A percentile compares a stretch with the other conserved stretches of the same genome.
These are phyloP conservation scores for Lentinula detonsa DNA, from an alignment of 768 basidiomycete species.

Conservation along the genomic window DNA sequence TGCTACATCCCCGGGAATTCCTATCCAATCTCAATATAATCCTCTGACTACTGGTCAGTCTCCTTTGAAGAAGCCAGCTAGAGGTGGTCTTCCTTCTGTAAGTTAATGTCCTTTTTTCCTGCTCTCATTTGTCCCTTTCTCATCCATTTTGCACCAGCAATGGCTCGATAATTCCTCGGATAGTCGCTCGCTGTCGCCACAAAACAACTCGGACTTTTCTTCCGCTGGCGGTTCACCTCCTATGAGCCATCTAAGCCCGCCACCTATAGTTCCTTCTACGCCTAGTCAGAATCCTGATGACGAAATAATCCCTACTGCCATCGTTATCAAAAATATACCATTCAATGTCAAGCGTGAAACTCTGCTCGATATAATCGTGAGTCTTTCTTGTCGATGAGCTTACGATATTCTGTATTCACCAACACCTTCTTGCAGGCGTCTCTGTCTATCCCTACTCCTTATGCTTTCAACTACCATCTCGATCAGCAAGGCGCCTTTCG, in stretches of 20 bases:
- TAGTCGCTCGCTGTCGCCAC: slow-evolving; percentile 75
- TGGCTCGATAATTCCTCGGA: slow-evolving; percentile 81
- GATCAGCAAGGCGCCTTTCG: slow-evolving; percentile 96
- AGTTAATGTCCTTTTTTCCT: slow-evolving; percentile 22
- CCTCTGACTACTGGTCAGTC: slow-evolving; percentile 56
- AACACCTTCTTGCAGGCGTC: slow-evolving; percentile 53
- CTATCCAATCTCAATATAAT: slow-evolving; percentile 53
- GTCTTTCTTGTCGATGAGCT: slow-evolving; percentile 25
- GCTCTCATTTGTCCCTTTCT: slow-evolving; percentile 3
- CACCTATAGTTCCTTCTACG: slow-evolving; percentile 42
- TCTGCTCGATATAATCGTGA: slow-evolving; percentile 90
- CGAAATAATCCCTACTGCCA: slow-evolving; percentile 97
- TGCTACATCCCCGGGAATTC: slow-evolving; percentile 49
- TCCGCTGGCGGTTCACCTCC: slow-evolving; percentile 84
- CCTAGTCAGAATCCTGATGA: slow-evolving; percentile 60
- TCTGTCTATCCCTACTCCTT: slow-evolving; percentile 90
- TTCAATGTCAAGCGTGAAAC: slow-evolving; percentile 98
- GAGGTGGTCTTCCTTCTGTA: slow-evolving; percentile 72
- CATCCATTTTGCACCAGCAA: slow-evolving; percentile 47
- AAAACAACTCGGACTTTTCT: slow-evolving; percentile 86
- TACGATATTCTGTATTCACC: slow-evolving; percentile 11
- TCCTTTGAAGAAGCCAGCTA: slow-evolving; percentile 61
- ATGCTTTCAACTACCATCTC: slow-evolving; percentile 99
- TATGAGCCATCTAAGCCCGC: slow-evolving; percentile 37
- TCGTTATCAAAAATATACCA: slow-evolving; percentile 99